These are phyloP conservation scores for Schizonepeta tenuifolia DNA, from an alignment of 257 asterid genomes.

Conservation along the genomic window DNA sequence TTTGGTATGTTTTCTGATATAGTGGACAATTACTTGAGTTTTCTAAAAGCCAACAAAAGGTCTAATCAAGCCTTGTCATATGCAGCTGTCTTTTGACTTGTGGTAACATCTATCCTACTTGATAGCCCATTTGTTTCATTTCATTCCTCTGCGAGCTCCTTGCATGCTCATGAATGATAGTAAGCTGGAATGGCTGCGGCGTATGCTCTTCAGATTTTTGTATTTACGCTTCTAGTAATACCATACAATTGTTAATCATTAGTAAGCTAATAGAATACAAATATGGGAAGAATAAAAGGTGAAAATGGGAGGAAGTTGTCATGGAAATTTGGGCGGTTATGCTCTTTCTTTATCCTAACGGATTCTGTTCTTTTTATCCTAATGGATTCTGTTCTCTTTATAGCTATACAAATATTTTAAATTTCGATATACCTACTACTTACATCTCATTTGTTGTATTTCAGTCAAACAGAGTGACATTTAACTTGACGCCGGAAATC, in stretches of 20 bases:
- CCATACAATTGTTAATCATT: neutral
- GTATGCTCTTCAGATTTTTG: neutral
- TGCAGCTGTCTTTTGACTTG: conserved; percentile 17
- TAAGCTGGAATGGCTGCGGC: neutral
- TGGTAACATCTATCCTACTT: conserved; percentile 13
- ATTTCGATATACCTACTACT: conserved; percentile 30
- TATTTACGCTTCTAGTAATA: conserved; percentile 13
- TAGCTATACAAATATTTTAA: neutral
- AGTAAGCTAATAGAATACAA: conserved; percentile 10
- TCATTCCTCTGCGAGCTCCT: neutral
- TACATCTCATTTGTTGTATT: conserved; percentile 39
- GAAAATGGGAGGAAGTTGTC: conserved; percentile 4
- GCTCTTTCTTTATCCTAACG: neutral
- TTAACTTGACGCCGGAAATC: conserved; percentile 95
- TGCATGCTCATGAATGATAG: neutral
- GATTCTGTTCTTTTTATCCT: conserved; percentile 9
- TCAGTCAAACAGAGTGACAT: conserved; percentile 95
- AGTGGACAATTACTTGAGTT: conserved; percentile 2
- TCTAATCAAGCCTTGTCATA: conserved; percentile 4
- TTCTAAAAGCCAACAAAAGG: conserved; percentile 10
- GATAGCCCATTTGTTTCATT: conserved; percentile 16
- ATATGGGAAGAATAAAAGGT: conserved; percentile 4
- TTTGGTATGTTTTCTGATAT: neutral
- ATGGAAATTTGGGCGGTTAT: neutral
- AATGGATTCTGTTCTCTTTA: conserved; percentile 9